Conservation (phyloP, 345 rosid species). For the Arabidopsis arenosa region DNA sequence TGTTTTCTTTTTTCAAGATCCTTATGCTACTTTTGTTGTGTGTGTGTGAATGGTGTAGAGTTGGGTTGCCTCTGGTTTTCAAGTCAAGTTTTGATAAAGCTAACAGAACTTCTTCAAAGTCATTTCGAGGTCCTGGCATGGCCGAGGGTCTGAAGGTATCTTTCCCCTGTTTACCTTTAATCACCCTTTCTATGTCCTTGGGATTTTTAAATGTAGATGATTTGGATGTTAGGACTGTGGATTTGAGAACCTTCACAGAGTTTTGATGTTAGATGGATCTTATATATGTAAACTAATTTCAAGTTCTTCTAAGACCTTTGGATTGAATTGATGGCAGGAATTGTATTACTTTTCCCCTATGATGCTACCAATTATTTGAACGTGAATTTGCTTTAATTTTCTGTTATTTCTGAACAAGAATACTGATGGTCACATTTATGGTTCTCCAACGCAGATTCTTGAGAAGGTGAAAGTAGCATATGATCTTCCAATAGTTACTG, state of each 20-base stretch:
- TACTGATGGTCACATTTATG: slow-evolving; percentile 24
- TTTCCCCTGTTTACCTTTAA: slow-evolving; percentile 3
- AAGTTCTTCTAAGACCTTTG: not conserved
- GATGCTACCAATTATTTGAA: slow-evolving; percentile 8
- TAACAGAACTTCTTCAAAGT: slow-evolving; percentile 88
- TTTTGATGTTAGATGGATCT: not conserved
- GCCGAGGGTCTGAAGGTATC: slow-evolving; percentile 87
- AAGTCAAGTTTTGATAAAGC: slow-evolving; percentile 99
- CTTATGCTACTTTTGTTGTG: slow-evolving; percentile 9
- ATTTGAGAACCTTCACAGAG: slow-evolving; percentile 10
- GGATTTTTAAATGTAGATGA: slow-evolving; percentile 3
- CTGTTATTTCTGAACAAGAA: not conserved
- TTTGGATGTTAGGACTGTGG: not conserved
- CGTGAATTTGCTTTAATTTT: not conserved
- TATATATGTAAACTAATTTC: not conserved
- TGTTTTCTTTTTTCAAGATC: slow-evolving; percentile 4
- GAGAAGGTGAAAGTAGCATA: slow-evolving; percentile 93
- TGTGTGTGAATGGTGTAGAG: slow-evolving; percentile 52
- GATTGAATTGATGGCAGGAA: not conserved
- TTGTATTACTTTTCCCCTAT: not conserved
- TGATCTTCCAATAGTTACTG: slow-evolving; percentile 89
- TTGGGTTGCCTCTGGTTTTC: slow-evolving; percentile 88
- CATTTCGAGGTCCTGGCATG: slow-evolving; percentile 97
- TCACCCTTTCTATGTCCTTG: slow-evolving; percentile 10
- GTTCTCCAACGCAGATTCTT: slow-evolving; percentile 68